A percentile compares a stretch with the other conserved stretches of the same genome.
These are phyloP conservation scores for Eucalyptus camaldulensis DNA, from an alignment of 345 rosid genomes.

Conservation along the genomic window DNA sequence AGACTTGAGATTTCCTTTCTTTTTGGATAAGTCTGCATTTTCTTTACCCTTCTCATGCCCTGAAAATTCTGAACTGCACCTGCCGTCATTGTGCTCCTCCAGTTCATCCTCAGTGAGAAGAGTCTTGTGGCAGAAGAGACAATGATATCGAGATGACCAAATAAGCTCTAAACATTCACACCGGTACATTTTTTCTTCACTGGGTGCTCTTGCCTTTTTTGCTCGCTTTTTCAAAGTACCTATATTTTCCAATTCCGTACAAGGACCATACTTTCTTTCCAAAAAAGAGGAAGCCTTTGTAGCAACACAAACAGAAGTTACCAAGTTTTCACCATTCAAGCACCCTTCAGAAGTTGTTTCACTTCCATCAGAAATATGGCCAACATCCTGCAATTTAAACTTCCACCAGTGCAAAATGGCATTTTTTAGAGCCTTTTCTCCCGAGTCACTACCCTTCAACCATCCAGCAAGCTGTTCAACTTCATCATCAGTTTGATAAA, in stretches of 20 bases:
- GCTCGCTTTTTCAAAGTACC: slow-evolving; percentile 32
- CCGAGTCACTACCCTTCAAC: slow-evolving; percentile 50
- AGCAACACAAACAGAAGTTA: slow-evolving; percentile 18
- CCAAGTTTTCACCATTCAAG: slow-evolving; percentile 1
- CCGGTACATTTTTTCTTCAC: slow-evolving; percentile 45
- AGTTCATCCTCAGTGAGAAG: slow-evolving; percentile 36
- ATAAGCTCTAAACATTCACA: slow-evolving; percentile 84
- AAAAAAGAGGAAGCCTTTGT: slow-evolving; percentile 62
- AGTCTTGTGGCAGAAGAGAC: slow-evolving; percentile 74
- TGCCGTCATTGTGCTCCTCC: slow-evolving; percentile 47
- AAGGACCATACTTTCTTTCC: slow-evolving; percentile 66
- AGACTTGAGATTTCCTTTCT: slow-evolving; percentile 25
- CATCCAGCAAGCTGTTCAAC: slow-evolving; percentile 56
- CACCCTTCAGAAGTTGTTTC: background rate
- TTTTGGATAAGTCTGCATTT: slow-evolving; percentile 20
- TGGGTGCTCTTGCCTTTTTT: slow-evolving; percentile 30
- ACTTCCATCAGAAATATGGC: slow-evolving; percentile 13
- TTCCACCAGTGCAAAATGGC: slow-evolving; percentile 50
- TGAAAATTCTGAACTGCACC: slow-evolving; percentile 32
- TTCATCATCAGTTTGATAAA: slow-evolving; percentile 65
- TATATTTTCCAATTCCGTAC: slow-evolving; percentile 17
- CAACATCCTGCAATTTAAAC: slow-evolving; percentile 35
- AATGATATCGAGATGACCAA: slow-evolving; percentile 73
- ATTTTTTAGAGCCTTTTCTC: slow-evolving; percentile 73
- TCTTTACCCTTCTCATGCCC: slow-evolving; percentile 32